phyloP scores from a whole-genome alignment of 352 stramenopile species.

The Pythium inflatum region DNA sequence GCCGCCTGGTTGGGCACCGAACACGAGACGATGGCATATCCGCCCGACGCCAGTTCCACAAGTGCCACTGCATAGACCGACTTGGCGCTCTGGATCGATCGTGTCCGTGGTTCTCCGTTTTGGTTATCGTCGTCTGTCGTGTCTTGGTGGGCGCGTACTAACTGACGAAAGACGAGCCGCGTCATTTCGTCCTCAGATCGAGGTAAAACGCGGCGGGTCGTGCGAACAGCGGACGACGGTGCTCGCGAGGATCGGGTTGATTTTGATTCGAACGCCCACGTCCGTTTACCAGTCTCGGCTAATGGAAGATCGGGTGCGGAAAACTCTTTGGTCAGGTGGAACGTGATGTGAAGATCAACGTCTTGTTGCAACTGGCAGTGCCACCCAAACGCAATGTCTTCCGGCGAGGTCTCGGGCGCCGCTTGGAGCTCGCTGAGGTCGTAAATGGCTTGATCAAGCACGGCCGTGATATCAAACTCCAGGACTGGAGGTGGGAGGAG shows the following conservation, averaged over 20 bases:
- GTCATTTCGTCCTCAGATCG: neutral
- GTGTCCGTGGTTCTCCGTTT: too few relatives aligned
- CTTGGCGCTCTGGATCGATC: conserved; percentile 10
- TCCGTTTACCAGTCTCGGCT: conserved; percentile 6
- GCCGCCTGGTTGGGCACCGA: conserved; percentile 17
- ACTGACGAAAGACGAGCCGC: conserved; percentile 5
- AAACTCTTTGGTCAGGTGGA: conserved; percentile 20
- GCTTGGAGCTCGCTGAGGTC: neutral
- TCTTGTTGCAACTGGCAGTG: conserved; percentile 7
- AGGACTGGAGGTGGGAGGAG: too few relatives aligned
- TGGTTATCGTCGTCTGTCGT: too few relatives aligned
- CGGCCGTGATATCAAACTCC: too few relatives aligned
- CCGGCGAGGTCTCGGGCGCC: neutral
- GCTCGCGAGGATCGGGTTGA: too few relatives aligned
- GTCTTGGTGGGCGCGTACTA: neutral
- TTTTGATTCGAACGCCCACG: conserved; percentile 28
- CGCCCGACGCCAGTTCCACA: neutral
- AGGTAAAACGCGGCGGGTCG: neutral
- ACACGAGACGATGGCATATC: conserved; percentile 17
- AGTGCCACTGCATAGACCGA: conserved; percentile 23
- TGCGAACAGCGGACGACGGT: conserved; percentile 11
- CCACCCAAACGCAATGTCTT: conserved; percentile 31
- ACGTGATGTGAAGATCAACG: conserved; percentile 15
- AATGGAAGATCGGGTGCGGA: neutral
- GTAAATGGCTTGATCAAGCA: neutral